Base-by-base conservation (phyloP, 1,284 basidiomycete genomes). In the Fomitiporia mediterranea region DNA sequence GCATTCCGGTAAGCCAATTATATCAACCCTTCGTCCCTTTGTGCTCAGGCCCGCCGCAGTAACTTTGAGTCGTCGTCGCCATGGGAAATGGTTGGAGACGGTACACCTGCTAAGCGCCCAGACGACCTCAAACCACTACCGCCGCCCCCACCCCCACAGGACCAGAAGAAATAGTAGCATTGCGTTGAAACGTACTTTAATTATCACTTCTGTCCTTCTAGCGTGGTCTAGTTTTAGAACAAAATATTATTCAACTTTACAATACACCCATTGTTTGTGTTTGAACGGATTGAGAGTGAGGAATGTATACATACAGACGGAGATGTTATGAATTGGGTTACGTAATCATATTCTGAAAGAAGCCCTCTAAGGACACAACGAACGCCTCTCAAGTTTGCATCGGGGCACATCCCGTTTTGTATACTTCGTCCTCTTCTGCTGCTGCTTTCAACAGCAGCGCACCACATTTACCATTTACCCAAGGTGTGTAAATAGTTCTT, bases 81-180 rank as follows among this genome's bases (percentile, higher is more conserved):
- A 32, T 99, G 97, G 97, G 97, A 99, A 71, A 95, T 96, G 73
- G 83, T 94, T 48, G 97, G 97, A 50, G 79, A 89, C 27, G 96
- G 96, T 46, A 84, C 83, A 8, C 78, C 81, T 58, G 80, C 86
- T 25, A 80, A 78, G 61, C 82, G 81, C 65, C 86, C 89, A 8
- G 79, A 81, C n/a, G 78, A 83, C 44, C 73, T 91, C 61, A 89
- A 86, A 69, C 84, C 79, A 53, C 66, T 88, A 42, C 85, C 86
- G 42, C 83, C 85, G 50, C 72, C 70, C 21, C 71, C 70, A 28
- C 76, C 81, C 57, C 72, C 77, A 43, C 83, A 84, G 69, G 81
- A 83, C 64, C 65, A 73, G 54, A 88, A 88, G 78, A 87, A 89
- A 69, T 84, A 80, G 47, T 37, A n/a, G 28, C 38, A 8, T 46